Conservation (phyloP, 441 rosid genomes). For the Melianthus villosus region DNA sequence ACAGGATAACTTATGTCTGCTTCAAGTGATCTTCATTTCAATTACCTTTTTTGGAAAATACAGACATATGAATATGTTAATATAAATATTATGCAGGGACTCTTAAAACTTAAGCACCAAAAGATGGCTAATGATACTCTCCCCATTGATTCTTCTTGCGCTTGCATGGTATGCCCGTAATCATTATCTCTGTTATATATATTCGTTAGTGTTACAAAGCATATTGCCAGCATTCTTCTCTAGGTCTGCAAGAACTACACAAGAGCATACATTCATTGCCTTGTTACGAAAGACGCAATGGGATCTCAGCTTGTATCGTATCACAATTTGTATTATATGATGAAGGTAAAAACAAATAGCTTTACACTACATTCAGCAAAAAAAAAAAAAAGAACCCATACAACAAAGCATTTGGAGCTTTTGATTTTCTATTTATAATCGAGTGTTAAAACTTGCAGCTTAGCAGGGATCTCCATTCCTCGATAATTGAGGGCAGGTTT, state of each 20-base stretch:
- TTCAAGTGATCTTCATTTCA: no score
- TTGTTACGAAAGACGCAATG: slow-evolving; percentile 71
- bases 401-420: slow-evolving; percentile 6
- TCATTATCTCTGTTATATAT: slow-evolving; percentile 1
- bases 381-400: no score
- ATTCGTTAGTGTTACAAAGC: slow-evolving; percentile 4
- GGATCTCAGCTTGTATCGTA: slow-evolving; percentile 71
- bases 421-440: slow-evolving; percentile 6
- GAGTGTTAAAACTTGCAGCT: slow-evolving; percentile 28
- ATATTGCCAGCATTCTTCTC: slow-evolving; percentile 8
- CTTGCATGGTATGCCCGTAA: slow-evolving; percentile 41
- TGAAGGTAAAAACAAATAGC: no score
- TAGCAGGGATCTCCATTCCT: slow-evolving; percentile 47
- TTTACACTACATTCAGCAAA: no score
- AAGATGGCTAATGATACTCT: slow-evolving; percentile 51
- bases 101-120: slow-evolving; percentile 45
- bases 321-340: slow-evolving; percentile 54
- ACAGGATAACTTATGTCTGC: no score
- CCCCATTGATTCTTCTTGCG: slow-evolving; percentile 52
- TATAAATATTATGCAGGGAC: slow-evolving; percentile 64
- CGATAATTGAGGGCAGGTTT: slow-evolving; percentile 39
- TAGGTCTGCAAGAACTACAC: slow-evolving; percentile 69
- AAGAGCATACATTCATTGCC: slow-evolving; percentile 57
- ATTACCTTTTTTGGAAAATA: no score
- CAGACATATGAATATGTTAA: no score